Evolutionary conservation across 2,329 filamentous ascomycete species (phyloP), one percentile per base, ranked within the genome.

Genomic region (Aureobasidium sp.): DNA sequence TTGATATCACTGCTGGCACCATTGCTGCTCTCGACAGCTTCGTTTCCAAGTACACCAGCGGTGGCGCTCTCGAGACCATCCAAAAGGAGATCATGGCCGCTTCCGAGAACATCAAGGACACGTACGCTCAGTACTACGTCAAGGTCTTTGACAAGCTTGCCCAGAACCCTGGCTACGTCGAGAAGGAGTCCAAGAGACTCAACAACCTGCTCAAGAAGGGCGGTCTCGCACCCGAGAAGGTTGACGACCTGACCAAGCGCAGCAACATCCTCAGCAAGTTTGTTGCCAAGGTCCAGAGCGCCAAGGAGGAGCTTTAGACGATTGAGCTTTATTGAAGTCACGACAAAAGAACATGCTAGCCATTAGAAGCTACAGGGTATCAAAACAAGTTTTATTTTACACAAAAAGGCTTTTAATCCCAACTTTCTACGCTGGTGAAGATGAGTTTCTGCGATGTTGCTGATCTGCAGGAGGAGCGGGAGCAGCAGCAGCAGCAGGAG

Each of bases 71-170:
- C 60, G 78, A 83, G 46, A 84, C 87, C 64, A 82, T 90, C 23
- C 79, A 84, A 35, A 80, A 80, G 45, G 87, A 95, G 75, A 80
- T 88, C 57, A 86, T 87, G 78, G 87, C 87, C 77, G 83, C 84
- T 63, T 86, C 86, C 23, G 81, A 81, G 67, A 78, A 75, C 55
- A 73, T 94, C 57, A 83, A 87, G 76, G 85, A 87, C 74, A 90
- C 89, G 79, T 95, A 93, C 71, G 90, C 90, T 49, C 83, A 92
- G 76, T 99, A 99, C 83, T 97, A 99, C 75, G 80, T 94, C 73
- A 90, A 89, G 73, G 91, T 95, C 59, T 88, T 94, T 63, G 84
- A 89, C 73, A 97, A 96, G 84, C 78, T 94, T 65, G 81, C 79
- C 71, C 80, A 86, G 74, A 95, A 88, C 77, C 81, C 88, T 63